Base-by-base conservation (phyloP, 2,329 filamentous ascomycete genomes). In the Plectosphaerella plurivora region DNA sequence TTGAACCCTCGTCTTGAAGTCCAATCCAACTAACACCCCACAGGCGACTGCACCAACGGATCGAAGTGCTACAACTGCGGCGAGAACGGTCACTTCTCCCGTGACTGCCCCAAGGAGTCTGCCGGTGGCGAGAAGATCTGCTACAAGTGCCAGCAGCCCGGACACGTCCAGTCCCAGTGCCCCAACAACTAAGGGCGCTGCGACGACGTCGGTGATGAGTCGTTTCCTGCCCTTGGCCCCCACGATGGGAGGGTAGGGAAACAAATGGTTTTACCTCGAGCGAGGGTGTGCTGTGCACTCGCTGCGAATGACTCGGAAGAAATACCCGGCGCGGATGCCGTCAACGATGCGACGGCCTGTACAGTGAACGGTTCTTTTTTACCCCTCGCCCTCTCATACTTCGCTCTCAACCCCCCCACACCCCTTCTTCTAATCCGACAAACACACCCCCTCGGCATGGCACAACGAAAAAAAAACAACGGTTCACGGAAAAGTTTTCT, bases 61-160 rank as follows among this genome's bases (percentile, higher is more conserved):
- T 93, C 95, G 81, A 97, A 97, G 82, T 99, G 94, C 87, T 99
- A 97, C 86, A 97, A 97, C 85, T 97, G 94, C 63, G 83, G 83
- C 67, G 91, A 97, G 79, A 88, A 93, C 63, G 93, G 94, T 57
- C 93, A 97, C 75, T 85, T 97, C 72, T 95, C 89, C 60, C 89
- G 93, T 60, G 94, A 99, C 74, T 99, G 94, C 83, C 88, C 92
- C 64, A 92, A 93, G 70, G 93, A 96, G 76, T 89, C 89, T 55
- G 83, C 86, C 63, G 82, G 84, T 61, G 83, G 86, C 67, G 93
- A 97, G 83, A 93, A 95, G 72, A 91, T 96, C 70, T 99, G 94
- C 87, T 99, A 99, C 84, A 96, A 95, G 82, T 97, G 83, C 81
- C 82, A 86, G 75, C 82, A 86, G 73, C 69, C 79, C 61, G 92